Base-by-base conservation (phyloP, 768 basidiomycete genomes). In the Butyriboletus loyo region DNA sequence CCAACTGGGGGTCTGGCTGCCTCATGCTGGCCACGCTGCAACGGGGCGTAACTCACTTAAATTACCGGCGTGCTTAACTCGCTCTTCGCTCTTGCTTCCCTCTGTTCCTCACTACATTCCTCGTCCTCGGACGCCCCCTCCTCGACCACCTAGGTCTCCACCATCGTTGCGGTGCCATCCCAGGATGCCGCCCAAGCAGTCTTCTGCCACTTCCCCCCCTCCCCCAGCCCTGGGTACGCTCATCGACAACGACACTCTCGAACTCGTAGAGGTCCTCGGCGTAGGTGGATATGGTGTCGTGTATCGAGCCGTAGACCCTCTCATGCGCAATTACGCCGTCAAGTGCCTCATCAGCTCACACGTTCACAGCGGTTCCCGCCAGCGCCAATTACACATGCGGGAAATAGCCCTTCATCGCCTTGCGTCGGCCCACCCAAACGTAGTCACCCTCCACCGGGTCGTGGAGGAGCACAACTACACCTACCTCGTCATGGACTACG, bases 251-350 rank as follows among this genome's bases (percentile, higher is more conserved):
- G 86, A 84, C 59, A 74, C 82, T 44, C 82, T 98, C 53, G 82
- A 93, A 70, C 85, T 98, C 54, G 81, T 89, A 61, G 84, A 89
- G 62, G 80, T 95, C 56, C 82, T 98, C 45, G 96, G 96, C 32
- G 83, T 89, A 31, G 96, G 96, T 13, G 95, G 95, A 22, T 98
- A 97, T 66, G 96, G 96, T 49, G 86, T 94, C 61, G 96, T 98
- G 11, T 97, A 96, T 70, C 87, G 89, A 50, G 95, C 92, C 24
- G 76, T 89, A 53, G 88, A 79, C 59, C 71, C 75, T 35, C 73
- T 76, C 41, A 73, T 68, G 19, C 73, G 75, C 58, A 85, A 83
- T 50, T 93, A 83, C 70, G 93, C 94, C 53, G 93, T 98, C 63
- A 98, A 98, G 74, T 98, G 93, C 68, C 85, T 94, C 46, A 77